A percentile compares a stretch with the other conserved stretches of the same genome.
Conservation (phyloP, 768 basidiomycete species). For the Podaxis pistillaris region DNA sequence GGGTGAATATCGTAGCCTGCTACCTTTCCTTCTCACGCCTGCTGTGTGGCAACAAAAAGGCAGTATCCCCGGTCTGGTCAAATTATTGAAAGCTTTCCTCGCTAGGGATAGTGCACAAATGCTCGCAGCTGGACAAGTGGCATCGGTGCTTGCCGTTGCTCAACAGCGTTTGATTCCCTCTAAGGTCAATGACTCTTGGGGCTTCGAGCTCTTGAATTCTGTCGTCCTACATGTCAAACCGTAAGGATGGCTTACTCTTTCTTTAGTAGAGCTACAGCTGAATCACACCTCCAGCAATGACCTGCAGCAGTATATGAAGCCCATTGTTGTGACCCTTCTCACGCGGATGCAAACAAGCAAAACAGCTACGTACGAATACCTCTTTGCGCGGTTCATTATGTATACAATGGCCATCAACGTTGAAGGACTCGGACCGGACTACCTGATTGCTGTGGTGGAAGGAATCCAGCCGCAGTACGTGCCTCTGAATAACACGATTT, state of each 20-base stretch:
- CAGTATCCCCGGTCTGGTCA: slow-evolving; percentile 90
- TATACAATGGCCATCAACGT: slow-evolving; percentile 75
- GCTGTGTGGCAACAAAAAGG: slow-evolving; percentile 92
- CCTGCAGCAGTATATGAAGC: slow-evolving; percentile 73
- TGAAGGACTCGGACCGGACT: slow-evolving; percentile 75
- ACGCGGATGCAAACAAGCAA: slow-evolving; percentile 86
- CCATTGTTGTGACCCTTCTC: slow-evolving; percentile 72
- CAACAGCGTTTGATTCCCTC: slow-evolving; percentile 89
- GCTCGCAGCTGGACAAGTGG: slow-evolving; percentile 67
- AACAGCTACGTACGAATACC: slow-evolving; percentile 84
- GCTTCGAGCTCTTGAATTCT: slow-evolving; percentile 83
- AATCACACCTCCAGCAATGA: slow-evolving; percentile 40
- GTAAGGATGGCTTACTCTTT: slow-evolving; percentile 46
- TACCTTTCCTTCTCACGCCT: slow-evolving; percentile 83
- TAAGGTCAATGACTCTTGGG: slow-evolving; percentile 87
- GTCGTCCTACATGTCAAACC: slow-evolving; percentile 70
- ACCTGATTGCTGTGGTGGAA: slow-evolving; percentile 74
- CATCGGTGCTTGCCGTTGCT: slow-evolving; percentile 78
- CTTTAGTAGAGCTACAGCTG: not conserved
- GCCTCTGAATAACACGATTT: not conserved
- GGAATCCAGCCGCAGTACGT: slow-evolving; percentile 81
- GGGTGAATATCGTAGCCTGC: slow-evolving; percentile 70
- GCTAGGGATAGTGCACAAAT: slow-evolving; percentile 67
- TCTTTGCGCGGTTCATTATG: slow-evolving; percentile 76
- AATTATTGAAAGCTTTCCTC: slow-evolving; percentile 83